Evolutionary conservation across 2,329 filamentous ascomycete genomes (phyloP).

Genomic region (Colletotrichum musicola): DNA sequence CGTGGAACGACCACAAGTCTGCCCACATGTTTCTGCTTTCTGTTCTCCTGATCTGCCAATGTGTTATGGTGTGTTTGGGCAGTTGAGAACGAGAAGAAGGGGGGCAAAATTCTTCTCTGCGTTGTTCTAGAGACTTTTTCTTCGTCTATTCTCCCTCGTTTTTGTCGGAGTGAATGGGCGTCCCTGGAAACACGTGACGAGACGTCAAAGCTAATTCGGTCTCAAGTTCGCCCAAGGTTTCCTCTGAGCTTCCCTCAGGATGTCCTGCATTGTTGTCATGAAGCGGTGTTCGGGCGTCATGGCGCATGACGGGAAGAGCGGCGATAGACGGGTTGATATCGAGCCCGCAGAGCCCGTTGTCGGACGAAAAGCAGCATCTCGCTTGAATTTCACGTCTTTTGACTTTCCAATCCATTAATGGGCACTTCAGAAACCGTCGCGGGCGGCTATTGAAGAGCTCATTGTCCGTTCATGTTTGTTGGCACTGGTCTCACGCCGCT

Average conservation of each 20-base stretch:
- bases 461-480: neutral
- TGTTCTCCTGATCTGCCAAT: too few relatives aligned
- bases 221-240: constrained; percentile 30
- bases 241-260: constrained; percentile 2
- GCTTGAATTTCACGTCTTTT: neutral
- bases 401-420: neutral
- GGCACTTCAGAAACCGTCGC: neutral
- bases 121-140: neutral
- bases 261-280: constrained; percentile 16
- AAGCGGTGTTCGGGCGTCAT: constrained; percentile 20
- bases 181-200: constrained; percentile 26
- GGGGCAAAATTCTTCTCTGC: neutral
- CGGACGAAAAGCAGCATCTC: neutral
- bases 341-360: neutral
- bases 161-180: neutral
- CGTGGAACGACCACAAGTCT: constrained; percentile 37
- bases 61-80: neutral
- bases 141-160: neutral
- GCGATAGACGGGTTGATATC: neutral
- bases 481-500: constrained; percentile 28
- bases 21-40: constrained; percentile 27
- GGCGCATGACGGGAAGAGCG: neutral
- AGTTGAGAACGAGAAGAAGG: constrained; percentile 1
- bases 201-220: constrained; percentile 34
- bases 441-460: neutral